phyloP scores from a whole-genome alignment of 768 basidiomycete species.

The Psilocybe azurescens region DNA sequence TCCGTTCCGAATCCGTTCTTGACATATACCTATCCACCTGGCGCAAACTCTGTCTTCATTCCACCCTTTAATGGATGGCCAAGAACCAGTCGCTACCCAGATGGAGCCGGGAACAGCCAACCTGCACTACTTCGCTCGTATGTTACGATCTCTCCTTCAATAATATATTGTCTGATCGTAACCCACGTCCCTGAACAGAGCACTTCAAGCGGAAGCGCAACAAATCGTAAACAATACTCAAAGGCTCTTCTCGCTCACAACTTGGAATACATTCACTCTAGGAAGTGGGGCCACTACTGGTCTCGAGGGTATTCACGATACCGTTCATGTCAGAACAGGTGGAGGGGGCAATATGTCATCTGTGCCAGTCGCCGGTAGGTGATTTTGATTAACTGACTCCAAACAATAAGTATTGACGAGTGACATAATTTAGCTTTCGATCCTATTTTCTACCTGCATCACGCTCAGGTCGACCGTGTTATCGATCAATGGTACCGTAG shows the following conservation, averaged over 20 bases:
- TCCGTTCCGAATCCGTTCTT: conserved; percentile 24
- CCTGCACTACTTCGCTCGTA: too few species aligned
- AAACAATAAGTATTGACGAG: not conserved
- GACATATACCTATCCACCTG: too few species aligned
- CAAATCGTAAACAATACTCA: conserved; percentile 38
- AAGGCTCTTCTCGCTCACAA: conserved; percentile 41
- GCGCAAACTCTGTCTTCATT: too few species aligned
- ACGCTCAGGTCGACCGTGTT: conserved; percentile 57
- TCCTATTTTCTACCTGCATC: conserved; percentile 18
- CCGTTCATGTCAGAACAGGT: conserved; percentile 48
- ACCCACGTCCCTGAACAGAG: not conserved
- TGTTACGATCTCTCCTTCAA: too few species aligned
- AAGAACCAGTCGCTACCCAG: too few species aligned
- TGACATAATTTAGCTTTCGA: not conserved
- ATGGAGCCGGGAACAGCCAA: too few species aligned
- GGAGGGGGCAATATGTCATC: conserved; percentile 49
- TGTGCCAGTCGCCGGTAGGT: conserved; percentile 44
- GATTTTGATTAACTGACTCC: not conserved
- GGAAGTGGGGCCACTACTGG: conserved; percentile 47
- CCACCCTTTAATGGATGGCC: too few species aligned
- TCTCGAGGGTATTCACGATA: conserved; percentile 55
- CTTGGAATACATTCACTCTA: conserved; percentile 46
- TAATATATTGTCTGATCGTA: too few species aligned
- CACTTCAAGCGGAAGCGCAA: conserved; percentile 25
- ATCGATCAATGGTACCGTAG: conserved; percentile 48